Base-by-base conservation (phyloP, 2,329 filamentous ascomycete genomes). In the Epichloe bromicola region DNA sequence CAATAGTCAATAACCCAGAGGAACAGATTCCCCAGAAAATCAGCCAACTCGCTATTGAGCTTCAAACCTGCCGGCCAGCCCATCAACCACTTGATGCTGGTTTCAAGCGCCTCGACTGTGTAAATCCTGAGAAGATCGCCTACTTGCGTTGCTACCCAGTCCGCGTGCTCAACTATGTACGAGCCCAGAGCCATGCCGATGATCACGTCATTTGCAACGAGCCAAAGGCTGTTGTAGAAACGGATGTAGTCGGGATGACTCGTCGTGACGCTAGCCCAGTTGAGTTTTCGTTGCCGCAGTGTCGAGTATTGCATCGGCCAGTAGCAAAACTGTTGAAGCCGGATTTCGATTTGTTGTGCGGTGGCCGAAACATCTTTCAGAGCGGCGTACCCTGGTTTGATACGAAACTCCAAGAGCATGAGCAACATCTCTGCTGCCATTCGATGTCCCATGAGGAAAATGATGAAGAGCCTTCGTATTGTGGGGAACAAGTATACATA, bases 1-100 rank as follows among this genome's bases (percentile, higher is more conserved):
- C 93, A 98, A 64, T 96, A 94, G 57, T 96, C 90, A 57, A 98
- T 97, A 46, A 98, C 93, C 93, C 93, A 98, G 3, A 97, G 73
- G 63, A 98, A 98, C 3, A 98, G 71, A 61, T 97, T 91, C 56
- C 93, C 93, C 12, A 98, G 76, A 60, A 98, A 98, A n/a, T 80
- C 79, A 2, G 90, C 93, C 39, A 98, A 74, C 66, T 98, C 91
- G 50, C 82, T 90, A 64, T 98, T 98, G 38, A 98, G 78, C 67
- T 98, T 98, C 57, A 98, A 71, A 36, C 93, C 93, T 46, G 89
- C 93, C 8, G 93, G 93, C 82, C 86, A 95, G 51, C 86, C 87
- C 87, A 93, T 96, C 44, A 98, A 74, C 93, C 93, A 98, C 5
- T 80, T 83, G 53, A 98, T 96, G 65, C 89, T 95, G 50, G 83